Evolutionary conservation across 495 filamentous ascomycete genomes (phyloP).

Genomic region (Podospora fimiseda): DNA sequence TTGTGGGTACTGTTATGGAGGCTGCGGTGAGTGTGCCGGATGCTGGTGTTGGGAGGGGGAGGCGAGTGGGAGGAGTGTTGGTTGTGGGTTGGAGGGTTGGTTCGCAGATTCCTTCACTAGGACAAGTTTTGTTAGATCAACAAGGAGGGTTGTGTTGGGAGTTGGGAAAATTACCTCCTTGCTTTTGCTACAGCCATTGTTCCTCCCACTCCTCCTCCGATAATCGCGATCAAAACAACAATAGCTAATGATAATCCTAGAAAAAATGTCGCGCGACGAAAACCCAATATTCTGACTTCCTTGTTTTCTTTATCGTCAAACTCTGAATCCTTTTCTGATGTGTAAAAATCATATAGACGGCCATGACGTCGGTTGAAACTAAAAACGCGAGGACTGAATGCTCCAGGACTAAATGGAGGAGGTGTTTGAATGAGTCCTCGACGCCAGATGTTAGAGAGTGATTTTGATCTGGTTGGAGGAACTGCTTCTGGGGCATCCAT

Average conservation of each 20-base stretch:
- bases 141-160: not conserved
- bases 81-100: not conserved
- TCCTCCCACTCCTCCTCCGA: conserved; percentile 13
- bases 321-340: not conserved
- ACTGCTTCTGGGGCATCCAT: conserved; percentile 9
- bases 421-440: conserved; percentile 4
- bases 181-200: conserved; percentile 10
- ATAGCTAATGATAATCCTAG: not conserved
- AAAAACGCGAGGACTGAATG: not conserved
- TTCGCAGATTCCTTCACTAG: not conserved
- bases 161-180: conserved; percentile 1
- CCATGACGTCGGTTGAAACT: not conserved
- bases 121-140: no score
- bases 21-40: not conserved
- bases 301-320: not conserved
- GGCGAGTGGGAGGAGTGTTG: not conserved
- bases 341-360: conserved; percentile 4
- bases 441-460: conserved; percentile 8
- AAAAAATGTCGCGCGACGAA: not conserved
- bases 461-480: conserved; percentile 4
- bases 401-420: not conserved
- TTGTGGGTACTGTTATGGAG: not conserved
- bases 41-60: not conserved
- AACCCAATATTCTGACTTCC: conserved; percentile 1
- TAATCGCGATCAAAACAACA: not conserved